Evolutionary conservation across 495 filamentous ascomycete species (phyloP).

Genomic region (Xylaria bambusicola): DNA sequence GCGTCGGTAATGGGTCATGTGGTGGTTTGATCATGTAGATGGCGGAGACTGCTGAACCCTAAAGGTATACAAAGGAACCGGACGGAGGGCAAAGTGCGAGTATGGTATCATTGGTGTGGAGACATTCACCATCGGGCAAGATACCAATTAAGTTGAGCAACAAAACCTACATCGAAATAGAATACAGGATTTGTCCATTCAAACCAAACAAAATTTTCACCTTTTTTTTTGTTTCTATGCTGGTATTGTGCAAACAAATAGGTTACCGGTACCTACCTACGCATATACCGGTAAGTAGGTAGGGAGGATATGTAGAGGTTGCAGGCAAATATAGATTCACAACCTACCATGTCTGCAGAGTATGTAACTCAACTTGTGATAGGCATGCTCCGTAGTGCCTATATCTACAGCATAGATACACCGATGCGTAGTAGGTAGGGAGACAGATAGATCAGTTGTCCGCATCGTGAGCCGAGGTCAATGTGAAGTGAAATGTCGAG

Average conservation of each 20-base stretch:
- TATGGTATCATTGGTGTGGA: background rate
- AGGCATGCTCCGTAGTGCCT: too few species aligned
- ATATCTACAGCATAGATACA: too few species aligned
- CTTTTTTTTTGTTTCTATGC: background rate
- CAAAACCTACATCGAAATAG: background rate
- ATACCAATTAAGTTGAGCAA: background rate
- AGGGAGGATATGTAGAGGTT: too few species aligned
- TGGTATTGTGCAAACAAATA: too few species aligned
- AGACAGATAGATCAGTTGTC: background rate
- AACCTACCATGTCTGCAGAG: too few species aligned
- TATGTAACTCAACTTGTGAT: too few species aligned
- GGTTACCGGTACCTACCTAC: too few species aligned
- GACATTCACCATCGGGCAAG: background rate
- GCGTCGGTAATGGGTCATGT: conserved; percentile 3
- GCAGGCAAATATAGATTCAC: too few species aligned
- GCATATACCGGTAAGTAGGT: too few species aligned
- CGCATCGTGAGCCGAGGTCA: background rate
- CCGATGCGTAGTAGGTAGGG: too few species aligned
- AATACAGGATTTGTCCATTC: too few species aligned
- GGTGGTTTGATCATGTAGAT: background rate
- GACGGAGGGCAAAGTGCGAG: background rate
- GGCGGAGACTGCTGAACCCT: background rate
- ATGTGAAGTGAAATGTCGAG: background rate
- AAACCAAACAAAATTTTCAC: too few species aligned
- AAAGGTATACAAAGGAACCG: background rate